Percentiles rank a stretch among this genome's conserved stretches.
Conservation (phyloP, 768 basidiomycete genomes). For the Leccinellum rugosiceps region DNA sequence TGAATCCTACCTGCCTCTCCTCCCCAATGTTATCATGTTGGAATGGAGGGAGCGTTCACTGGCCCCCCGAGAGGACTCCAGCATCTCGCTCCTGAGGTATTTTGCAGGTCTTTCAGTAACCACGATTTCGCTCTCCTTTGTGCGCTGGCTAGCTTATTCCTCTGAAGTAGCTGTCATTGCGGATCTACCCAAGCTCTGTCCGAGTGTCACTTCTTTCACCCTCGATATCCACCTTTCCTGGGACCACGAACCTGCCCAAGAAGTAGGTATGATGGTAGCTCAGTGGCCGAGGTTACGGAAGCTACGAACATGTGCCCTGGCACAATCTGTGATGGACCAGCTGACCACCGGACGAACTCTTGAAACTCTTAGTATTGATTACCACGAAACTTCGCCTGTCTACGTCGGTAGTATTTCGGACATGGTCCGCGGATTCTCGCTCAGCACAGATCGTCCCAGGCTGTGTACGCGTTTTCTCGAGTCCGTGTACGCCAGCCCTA, state of each 20-base stretch:
- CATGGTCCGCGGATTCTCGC: conserved; percentile 11
- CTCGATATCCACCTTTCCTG: conserved; percentile 5
- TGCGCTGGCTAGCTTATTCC: conserved; percentile 11
- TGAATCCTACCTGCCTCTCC: conserved; percentile 13
- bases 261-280: conserved; percentile 16
- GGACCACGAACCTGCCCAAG: conserved; percentile 3
- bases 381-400: background rate
- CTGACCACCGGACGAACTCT: conserved; percentile 1
- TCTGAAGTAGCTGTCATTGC: conserved; percentile 14
- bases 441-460: background rate
- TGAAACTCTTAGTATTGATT: conserved; percentile 14
- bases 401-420: conserved; percentile 13
- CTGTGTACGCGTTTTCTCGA: conserved; percentile 10
- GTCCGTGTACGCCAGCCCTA: conserved; percentile 11
- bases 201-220: conserved; percentile 20
- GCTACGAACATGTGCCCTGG: conserved; percentile 11
- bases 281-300: conserved; percentile 11
- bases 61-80: conserved; percentile 1
- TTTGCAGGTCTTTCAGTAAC: conserved; percentile 13
- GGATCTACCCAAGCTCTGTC: conserved; percentile 16
- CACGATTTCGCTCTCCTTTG: conserved; percentile 9
- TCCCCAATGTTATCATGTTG: conserved; percentile 19
- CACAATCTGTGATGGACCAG: conserved; percentile 13
- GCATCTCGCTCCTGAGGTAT: conserved; percentile 13
- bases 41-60: conserved; percentile 13